Evolutionary conservation across 129 eudicot genomes (phyloP).

Genomic region (Helichrysum umbraculigerum): DNA sequence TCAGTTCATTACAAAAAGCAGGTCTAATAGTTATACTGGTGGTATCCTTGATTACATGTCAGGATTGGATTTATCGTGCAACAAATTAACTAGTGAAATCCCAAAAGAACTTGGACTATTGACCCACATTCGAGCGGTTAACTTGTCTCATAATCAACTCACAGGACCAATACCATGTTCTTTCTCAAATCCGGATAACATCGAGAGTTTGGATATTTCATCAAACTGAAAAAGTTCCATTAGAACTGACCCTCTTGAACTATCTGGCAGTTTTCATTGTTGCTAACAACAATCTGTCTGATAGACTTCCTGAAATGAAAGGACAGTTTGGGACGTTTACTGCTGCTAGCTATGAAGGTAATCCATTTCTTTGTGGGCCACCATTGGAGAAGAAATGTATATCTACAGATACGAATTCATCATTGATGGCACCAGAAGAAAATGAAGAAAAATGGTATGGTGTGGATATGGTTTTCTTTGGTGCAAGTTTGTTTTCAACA

Average conservation of each 20-base stretch:
- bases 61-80: conserved; percentile 31
- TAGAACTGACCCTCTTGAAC: neutral
- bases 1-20: conserved; percentile 26
- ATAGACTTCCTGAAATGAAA: conserved; percentile 22
- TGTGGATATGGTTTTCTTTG: conserved; percentile 20
- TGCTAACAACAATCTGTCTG: conserved; percentile 26
- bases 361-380: conserved; percentile 25
- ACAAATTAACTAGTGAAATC: conserved; percentile 26
- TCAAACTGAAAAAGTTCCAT: conserved; percentile 2
- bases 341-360: conserved; percentile 11
- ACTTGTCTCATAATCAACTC: conserved; percentile 36
- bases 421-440: conserved; percentile 1
- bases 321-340: conserved; percentile 28
- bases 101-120: conserved; percentile 18
- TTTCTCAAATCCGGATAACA: conserved; percentile 2
- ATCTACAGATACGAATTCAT: neutral
- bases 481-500: conserved; percentile 24
- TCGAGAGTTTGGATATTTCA: conserved; percentile 30
- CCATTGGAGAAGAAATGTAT: conserved; percentile 19
- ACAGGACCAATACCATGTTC: conserved; percentile 24
- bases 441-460: conserved; percentile 18
- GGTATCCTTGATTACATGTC: conserved; percentile 30
- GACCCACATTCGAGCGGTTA: conserved; percentile 14
- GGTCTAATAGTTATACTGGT: conserved; percentile 13
- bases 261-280: conserved; percentile 13